phyloP scores from a whole-genome alignment of 2,329 filamentous ascomycete genomes.

The Aaosphaeria pasadenensis region DNA sequence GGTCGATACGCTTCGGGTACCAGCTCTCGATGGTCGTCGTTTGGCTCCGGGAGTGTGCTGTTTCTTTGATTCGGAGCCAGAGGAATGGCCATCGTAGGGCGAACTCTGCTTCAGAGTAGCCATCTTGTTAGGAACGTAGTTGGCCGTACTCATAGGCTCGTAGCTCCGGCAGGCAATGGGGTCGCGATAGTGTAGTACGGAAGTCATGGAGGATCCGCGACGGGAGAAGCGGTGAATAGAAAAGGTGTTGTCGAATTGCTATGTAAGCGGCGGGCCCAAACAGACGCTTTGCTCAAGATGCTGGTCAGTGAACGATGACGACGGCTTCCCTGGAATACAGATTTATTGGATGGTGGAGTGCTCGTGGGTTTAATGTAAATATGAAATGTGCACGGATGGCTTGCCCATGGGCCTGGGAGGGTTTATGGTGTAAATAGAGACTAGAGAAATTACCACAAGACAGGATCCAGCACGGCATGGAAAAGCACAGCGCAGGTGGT shows the following conservation, averaged over 20 bases:
- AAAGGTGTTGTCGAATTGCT: constrained; percentile 23
- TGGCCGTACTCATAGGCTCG: constrained; percentile 37
- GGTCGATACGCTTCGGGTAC: constrained; percentile 56
- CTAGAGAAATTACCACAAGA: constrained; percentile 12
- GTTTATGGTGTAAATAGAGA: constrained; percentile 10
- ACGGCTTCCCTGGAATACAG: constrained; percentile 10
- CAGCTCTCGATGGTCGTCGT: constrained; percentile 52
- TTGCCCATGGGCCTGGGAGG: constrained; percentile 14
- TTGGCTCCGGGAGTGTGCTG: constrained; percentile 37
- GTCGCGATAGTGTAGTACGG: constrained; percentile 38
- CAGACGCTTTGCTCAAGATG: constrained; percentile 1
- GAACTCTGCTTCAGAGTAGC: constrained; percentile 34
- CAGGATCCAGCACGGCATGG: constrained; percentile 11
- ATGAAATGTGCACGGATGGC: constrained; percentile 18
- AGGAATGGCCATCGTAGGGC: constrained; percentile 38
- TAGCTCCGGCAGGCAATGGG: constrained; percentile 36
- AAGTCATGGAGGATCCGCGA: constrained; percentile 39
- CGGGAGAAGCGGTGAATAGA: constrained; percentile 29
- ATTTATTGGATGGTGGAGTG: constrained; percentile 16
- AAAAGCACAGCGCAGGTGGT: not conserved
- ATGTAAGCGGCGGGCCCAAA: constrained; percentile 28
- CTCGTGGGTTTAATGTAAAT: constrained; percentile 21
- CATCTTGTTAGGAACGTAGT: constrained; percentile 33
- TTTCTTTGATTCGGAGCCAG: constrained; percentile 37
- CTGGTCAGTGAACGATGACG: constrained; percentile 15